Conservation (phyloP, 2,329 filamentous ascomycete genomes). For the Endothia cerciana region DNA sequence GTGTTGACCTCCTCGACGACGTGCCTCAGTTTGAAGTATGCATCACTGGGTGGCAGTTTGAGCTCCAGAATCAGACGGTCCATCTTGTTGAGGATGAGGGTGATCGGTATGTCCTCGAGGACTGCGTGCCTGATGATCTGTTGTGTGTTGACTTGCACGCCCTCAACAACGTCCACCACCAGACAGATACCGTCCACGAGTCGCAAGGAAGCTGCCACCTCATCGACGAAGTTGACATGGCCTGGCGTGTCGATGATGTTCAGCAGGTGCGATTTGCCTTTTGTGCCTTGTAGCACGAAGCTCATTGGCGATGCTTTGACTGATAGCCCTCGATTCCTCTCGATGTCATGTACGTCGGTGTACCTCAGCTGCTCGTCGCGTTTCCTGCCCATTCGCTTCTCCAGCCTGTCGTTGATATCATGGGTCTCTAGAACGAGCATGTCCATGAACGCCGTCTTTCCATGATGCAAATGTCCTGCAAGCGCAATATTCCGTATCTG, state of each 20-base stretch:
- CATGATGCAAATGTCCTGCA: slow-evolving; percentile 92
- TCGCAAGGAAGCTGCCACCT: slow-evolving; percentile 85
- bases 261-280: slow-evolving; percentile 91
- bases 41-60: slow-evolving; percentile 90
- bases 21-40: slow-evolving; percentile 98
- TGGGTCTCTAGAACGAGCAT: slow-evolving; percentile 97
- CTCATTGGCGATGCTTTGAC: slow-evolving; percentile 96
- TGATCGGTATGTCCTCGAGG: slow-evolving; percentile 84
- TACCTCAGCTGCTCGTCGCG: slow-evolving; percentile 91
- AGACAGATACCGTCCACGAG: slow-evolving; percentile 90
- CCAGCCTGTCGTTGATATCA: slow-evolving; percentile 76
- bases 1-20: slow-evolving; percentile 99
- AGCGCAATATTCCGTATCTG: slow-evolving; percentile 93
- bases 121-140: slow-evolving; percentile 97
- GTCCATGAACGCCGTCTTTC: slow-evolving; percentile 97
- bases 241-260: slow-evolving; percentile 96
- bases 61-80: slow-evolving; percentile 92
- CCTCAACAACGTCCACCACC: slow-evolving; percentile 94
- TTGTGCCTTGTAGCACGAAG: slow-evolving; percentile 82
- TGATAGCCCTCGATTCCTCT: slow-evolving; percentile 87
- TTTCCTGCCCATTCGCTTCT: slow-evolving; percentile 79
- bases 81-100: slow-evolving; percentile 95
- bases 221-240: slow-evolving; percentile 98
- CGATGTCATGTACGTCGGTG: slow-evolving; percentile 87
- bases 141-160: slow-evolving; percentile 98